Evolutionary conservation across 768 basidiomycete species (phyloP).

Genomic region (Botryobasidium botryosum): DNA sequence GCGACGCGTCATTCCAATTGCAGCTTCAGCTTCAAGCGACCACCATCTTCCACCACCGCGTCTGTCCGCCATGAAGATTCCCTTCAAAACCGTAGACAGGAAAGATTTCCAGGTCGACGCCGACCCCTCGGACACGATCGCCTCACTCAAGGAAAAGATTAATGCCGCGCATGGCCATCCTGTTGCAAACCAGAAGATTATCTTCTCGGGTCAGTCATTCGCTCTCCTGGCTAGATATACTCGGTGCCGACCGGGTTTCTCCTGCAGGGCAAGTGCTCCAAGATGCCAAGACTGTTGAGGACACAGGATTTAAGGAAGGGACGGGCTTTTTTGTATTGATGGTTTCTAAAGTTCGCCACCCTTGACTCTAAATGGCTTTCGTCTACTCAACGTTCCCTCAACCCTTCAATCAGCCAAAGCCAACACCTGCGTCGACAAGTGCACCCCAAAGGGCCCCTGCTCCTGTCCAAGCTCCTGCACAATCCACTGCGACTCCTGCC

Average conservation of each 20-base stretch:
- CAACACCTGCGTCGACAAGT: conserved; percentile 23
- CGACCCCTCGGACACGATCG: conserved; percentile 58
- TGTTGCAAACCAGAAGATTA: conserved; percentile 70
- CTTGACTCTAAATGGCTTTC: neutral
- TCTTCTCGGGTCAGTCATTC: conserved; percentile 60
- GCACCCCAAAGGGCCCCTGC: conserved; percentile 18
- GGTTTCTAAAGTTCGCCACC: conserved; percentile 73
- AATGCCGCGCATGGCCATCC: conserved; percentile 54
- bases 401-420: conserved; percentile 7
- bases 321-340: conserved; percentile 99
- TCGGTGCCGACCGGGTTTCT: neutral
- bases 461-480: conserved; percentile 18
- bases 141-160: conserved; percentile 71
- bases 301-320: conserved; percentile 87
- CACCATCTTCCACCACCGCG: too few species aligned
- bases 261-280: conserved; percentile 70
- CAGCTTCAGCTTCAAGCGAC: too few species aligned
- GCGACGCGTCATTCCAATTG: too few species aligned
- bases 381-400: neutral
- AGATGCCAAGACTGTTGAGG: conserved; percentile 76
- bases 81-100: conserved; percentile 87
- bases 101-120: conserved; percentile 82
- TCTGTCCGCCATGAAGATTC: conserved; percentile 53
- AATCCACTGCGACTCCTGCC: conserved; percentile 18
- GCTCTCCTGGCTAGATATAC: conserved; percentile 5